Evolutionary conservation across 805 yeast genomes (phyloP).

Genomic region (Clavispora carvajalis): DNA sequence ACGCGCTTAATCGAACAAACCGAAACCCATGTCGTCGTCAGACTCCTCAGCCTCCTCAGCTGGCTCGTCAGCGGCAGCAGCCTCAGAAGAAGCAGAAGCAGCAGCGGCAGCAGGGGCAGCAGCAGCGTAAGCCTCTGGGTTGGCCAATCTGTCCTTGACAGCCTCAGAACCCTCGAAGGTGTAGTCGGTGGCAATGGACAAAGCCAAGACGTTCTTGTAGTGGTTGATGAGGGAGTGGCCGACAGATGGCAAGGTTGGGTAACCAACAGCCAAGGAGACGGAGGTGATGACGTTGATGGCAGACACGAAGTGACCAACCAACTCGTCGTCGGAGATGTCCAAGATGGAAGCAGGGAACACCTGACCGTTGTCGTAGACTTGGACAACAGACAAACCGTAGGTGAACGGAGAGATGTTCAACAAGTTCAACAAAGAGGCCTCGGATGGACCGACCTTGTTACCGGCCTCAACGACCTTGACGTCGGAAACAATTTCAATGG

Average conservation of each 20-base stretch:
- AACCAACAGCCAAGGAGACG: conserved; percentile 93
- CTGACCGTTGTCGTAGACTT: conserved; percentile 98
- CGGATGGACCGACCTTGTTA: conserved; percentile 95
- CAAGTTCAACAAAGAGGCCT: conserved; percentile 98
- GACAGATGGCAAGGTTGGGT: conserved; percentile 99
- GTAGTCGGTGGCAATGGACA: conserved; percentile 98
- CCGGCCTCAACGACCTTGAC: conserved; percentile 90
- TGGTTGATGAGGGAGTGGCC: conserved; percentile 98
- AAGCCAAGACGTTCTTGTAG: conserved; percentile 97
- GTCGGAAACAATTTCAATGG: conserved; percentile 97
- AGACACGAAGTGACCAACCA: conserved; percentile 82
- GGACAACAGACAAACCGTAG: conserved; percentile 94
- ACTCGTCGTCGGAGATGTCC: conserved; percentile 98
- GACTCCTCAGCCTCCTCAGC: conserved; percentile 62
- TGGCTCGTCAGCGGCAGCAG: conserved; percentile 66
- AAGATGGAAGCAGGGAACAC: conserved; percentile 94
- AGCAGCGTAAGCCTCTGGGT: conserved; percentile 99
- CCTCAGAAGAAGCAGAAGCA: conserved; percentile 53
- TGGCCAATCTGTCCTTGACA: conserved; percentile 98
- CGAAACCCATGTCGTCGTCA: conserved; percentile 96
- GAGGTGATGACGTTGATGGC: conserved; percentile 94
- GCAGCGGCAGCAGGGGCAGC: conserved; percentile 98
- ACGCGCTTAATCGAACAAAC: conserved; percentile 83
- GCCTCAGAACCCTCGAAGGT: conserved; percentile 99
- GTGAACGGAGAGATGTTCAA: conserved; percentile 99